These are phyloP conservation scores for Conoideocrella luteorostrata DNA, from an alignment of 2,329 filamentous ascomycete genomes.

Conservation along the genomic window DNA sequence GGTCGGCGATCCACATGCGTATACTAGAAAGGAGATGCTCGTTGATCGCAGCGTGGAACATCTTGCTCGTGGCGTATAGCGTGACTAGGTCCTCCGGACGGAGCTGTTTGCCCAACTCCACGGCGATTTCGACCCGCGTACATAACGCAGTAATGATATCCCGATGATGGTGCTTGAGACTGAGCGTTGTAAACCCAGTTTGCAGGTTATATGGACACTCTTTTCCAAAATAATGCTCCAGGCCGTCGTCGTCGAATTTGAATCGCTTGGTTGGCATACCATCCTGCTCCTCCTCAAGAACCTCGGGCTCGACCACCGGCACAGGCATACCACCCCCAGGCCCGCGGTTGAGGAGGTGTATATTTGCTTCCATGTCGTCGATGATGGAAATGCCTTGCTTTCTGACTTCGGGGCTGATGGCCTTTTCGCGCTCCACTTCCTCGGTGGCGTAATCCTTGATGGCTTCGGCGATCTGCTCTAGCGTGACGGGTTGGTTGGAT, in stretches of 20 bases:
- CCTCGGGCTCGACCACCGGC: constrained; percentile 2
- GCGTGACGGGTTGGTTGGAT: constrained; percentile 11
- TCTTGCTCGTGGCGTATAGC: constrained; percentile 58
- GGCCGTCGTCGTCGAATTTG: constrained; percentile 21
- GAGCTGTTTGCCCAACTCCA: constrained; percentile 50
- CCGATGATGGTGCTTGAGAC: constrained; percentile 20
- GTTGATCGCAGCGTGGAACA: constrained; percentile 56
- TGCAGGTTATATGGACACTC: constrained; percentile 21
- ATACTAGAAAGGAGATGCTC: constrained; percentile 53
- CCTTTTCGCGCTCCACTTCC: constrained; percentile 12
- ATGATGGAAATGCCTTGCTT: constrained; percentile 9
- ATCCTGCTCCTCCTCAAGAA: constrained; percentile 10
- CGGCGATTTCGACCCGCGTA: constrained; percentile 43
- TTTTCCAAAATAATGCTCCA: constrained; percentile 22
- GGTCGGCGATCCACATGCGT: constrained; percentile 43
- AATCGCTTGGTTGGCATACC: constrained; percentile 19
- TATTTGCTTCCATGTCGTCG: constrained; percentile 11
- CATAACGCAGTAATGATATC: constrained; percentile 39
- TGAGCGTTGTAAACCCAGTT: background rate
- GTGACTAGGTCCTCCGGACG: constrained; percentile 49
- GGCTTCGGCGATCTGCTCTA: constrained; percentile 14
- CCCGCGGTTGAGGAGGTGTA: constrained; percentile 3
- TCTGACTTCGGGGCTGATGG: constrained; percentile 1
- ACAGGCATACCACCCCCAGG: no score
- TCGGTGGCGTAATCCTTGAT: constrained; percentile 15